Conservation (phyloP, 805 yeast genomes). For the Myxozyma sirexii region DNA sequence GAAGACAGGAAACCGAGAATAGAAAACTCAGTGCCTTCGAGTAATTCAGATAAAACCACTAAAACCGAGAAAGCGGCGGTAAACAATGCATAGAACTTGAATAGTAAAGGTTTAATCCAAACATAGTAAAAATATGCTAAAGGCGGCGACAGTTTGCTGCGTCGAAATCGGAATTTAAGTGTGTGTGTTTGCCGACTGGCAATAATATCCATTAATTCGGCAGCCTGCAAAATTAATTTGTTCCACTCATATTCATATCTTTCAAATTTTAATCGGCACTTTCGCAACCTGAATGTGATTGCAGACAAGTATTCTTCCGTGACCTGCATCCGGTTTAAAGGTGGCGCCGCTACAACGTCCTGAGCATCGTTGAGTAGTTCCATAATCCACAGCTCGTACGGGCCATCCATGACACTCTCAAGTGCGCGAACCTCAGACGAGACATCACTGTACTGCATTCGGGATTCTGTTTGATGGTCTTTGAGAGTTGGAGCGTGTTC, state of each 20-base stretch:
- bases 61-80: conserved; percentile 53
- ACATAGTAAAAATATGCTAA: conserved; percentile 49
- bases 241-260: conserved; percentile 64
- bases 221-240: conserved; percentile 51
- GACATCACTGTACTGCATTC: conserved; percentile 62
- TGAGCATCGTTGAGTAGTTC: conserved; percentile 46
- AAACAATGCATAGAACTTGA: conserved; percentile 49
- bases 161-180: conserved; percentile 39
- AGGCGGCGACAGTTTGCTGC: conserved; percentile 46
- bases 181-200: conserved; percentile 45
- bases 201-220: conserved; percentile 61
- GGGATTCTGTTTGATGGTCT: conserved; percentile 66
- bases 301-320: conserved; percentile 51
- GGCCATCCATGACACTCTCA: conserved; percentile 50
- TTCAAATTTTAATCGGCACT: conserved; percentile 53
- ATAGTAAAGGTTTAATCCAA: conserved; percentile 51
- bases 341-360: conserved; percentile 34
- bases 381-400: conserved; percentile 69
- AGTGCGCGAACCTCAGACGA: conserved; percentile 61
- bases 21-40: conserved; percentile 69
- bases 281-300: conserved; percentile 56
- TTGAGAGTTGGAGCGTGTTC: conserved; percentile 57
- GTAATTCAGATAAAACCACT: conserved; percentile 71
- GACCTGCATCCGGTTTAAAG: conserved; percentile 37
- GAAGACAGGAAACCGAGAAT: conserved; percentile 56